Evolutionary conservation across 78 protist genomes (phyloP), one percentile per base, ranked within the genome.

Genomic region (Dictyostelium purpureum): DNA sequence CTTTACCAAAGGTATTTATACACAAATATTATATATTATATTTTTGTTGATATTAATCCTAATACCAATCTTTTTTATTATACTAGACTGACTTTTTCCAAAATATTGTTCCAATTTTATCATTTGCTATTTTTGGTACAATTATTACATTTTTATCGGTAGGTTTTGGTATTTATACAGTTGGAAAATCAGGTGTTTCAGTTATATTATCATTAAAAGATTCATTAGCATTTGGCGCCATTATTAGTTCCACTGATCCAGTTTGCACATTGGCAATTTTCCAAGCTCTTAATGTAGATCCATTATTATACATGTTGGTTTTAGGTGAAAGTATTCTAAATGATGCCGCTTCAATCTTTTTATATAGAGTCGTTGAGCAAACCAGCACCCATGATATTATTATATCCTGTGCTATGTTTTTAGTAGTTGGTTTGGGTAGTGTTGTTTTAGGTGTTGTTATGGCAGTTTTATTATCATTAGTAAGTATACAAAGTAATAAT

Each of bases 311-410:
- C 76, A 89, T 75, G 66, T 87, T 97, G 31, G 97, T 98, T 28
- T 96, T 97, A 73, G 99, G 99, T 16, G 99, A 98, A 77, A 79
- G 95, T 74, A 96, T 97, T 12, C 51, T 98, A 47, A 98, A 98
- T 85, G 99, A 98, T 56, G 99, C 98, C 12, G 97, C 97, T 19
- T 61, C 98, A 33, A 96, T 98, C 52, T 96, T 94, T 65, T 88
- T 98, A 16, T 96, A 83, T 88, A 1, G 90, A 35, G n/a, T 94
- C 1, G 95, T 69, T 1, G 65, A 31, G 2, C 45, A 63, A 33
- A 63, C 71, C 26, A 63, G 43, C 33, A 19, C 71, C 11, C 26
- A 42, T 33, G 71, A 63, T 14, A 63, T 63, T 11, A 14, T 63
- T 63, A 63, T 63, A 33, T 33, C 45, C 33, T 63, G 71, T 43